Base-by-base conservation (phyloP, 2,329 filamentous ascomycete genomes). In the Aureobasidium sp. region DNA sequence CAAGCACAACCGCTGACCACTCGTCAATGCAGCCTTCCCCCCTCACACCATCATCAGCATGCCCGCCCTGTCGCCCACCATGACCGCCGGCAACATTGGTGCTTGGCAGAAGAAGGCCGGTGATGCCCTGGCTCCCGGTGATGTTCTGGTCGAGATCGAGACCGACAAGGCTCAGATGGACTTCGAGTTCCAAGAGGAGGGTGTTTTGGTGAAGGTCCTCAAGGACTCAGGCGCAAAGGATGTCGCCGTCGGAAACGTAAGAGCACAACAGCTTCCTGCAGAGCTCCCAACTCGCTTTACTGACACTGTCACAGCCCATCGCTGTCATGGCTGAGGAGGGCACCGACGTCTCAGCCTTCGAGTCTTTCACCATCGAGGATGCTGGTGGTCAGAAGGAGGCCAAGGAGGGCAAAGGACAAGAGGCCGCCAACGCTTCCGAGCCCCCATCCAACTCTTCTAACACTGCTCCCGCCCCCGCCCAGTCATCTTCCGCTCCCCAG, bases 111-210 rank as follows among this genome's bases (percentile, higher is more conserved):
- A 97, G 85, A 95, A 97, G 82, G 83, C 87, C 68, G 94, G 94
- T 74, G 94, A 99, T 77, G 73, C 81, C 66, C 87, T 99, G 76
- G 81, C 85, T 63, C 92, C 95, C 59, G 94, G 94, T 75, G 94
- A 99, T 75, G 94, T 99, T 51, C 81, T 99, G 69, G 92, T 96
- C 69, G 92, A 96, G 83, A 67, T 67, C 55, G 94, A 99, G 84
- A 99, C 94, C 71, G 94, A 99, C 80, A 99, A 99, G 84, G 94
- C 94, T 67, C 94, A 97, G 82, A 99, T 99, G 94, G 94, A 99
- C 82, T 97, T 99, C 76, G 94, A 99, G 79, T 97, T 96, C 79
- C 94, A 99, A 79, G 94, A 99, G 73, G 94, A 97, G 75, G 94
- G 93, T 81, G 84, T 96, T 65, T 83, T 99, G 69, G 93, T 94